Conservation (phyloP, 768 basidiomycete species). For the Hericium erinaceus region DNA sequence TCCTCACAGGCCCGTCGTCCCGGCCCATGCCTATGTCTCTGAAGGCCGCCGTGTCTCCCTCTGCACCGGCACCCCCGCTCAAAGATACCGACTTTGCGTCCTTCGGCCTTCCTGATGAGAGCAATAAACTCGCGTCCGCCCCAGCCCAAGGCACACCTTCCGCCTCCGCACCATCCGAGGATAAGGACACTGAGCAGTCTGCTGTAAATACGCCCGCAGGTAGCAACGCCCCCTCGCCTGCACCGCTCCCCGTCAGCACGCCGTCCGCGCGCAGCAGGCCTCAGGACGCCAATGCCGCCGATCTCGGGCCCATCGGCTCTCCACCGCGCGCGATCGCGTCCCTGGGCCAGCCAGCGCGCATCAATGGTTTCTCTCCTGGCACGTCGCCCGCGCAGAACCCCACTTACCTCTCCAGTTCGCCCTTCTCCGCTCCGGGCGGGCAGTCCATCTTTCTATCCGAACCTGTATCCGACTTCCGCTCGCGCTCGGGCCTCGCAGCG, state of each 20-base stretch:
- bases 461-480: constrained; percentile 23
- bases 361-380: constrained; percentile 45
- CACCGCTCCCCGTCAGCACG: constrained; percentile 43
- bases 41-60: constrained; percentile 65
- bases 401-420: constrained; percentile 47
- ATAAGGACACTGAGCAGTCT: constrained; percentile 2
- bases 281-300: constrained; percentile 30
- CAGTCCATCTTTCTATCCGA: constrained; percentile 44
- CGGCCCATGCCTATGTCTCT: constrained; percentile 58
- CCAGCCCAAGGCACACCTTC: constrained; percentile 28
- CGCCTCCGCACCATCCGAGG: constrained; percentile 5
- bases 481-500: constrained; percentile 46
- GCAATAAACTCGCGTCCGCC: constrained; percentile 34
- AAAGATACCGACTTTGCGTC: constrained; percentile 69
- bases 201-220: constrained; percentile 3
- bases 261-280: constrained; percentile 42
- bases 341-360: constrained; percentile 25
- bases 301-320: constrained; percentile 80
- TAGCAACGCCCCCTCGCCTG: constrained; percentile 23
- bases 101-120: constrained; percentile 58
- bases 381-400: constrained; percentile 42
- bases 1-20: constrained; percentile 35
- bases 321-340: constrained; percentile 45
- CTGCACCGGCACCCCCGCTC: constrained; percentile 70
- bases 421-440: constrained; percentile 68